Evolutionary conservation across 371 early-diverging fungal species (phyloP).

Genomic region (Lichtheimia ornata): DNA sequence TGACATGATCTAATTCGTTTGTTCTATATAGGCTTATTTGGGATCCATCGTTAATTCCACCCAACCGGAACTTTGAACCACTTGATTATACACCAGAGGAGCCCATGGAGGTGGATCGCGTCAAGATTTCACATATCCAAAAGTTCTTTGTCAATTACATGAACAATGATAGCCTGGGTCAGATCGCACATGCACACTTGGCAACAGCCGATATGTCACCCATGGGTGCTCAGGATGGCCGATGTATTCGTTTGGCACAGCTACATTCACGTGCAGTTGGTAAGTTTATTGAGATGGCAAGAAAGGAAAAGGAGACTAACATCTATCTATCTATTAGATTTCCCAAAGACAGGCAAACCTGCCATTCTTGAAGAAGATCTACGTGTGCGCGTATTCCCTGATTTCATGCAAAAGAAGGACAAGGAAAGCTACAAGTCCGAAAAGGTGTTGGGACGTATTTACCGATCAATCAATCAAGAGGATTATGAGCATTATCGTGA

Average conservation of each 20-base stretch:
- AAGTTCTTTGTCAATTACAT: conserved; percentile 81
- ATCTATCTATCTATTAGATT: conserved; percentile 20
- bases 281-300: conserved; percentile 10
- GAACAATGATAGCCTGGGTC: conserved; percentile 71
- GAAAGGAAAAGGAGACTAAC: too few species aligned
- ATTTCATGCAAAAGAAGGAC: conserved; percentile 79
- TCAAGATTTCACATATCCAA: conserved; percentile 56
- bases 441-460: conserved; percentile 68
- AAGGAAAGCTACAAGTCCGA: conserved; percentile 57
- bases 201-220: conserved; percentile 62
- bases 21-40: conserved; percentile 57
- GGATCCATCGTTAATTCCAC: conserved; percentile 67
- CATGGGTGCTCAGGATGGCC: conserved; percentile 49
- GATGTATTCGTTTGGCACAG: conserved; percentile 67
- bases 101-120: conserved; percentile 37
- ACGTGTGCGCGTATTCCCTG: conserved; percentile 63
- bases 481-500: conserved; percentile 40
- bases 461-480: conserved; percentile 47
- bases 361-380: conserved; percentile 42
- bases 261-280: conserved; percentile 61
- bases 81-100: conserved; percentile 62
- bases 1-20: background rate
- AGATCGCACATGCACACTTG: conserved; percentile 77
- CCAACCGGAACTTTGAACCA: conserved; percentile 38
- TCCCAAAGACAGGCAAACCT: conserved; percentile 51